Evolutionary conservation across 176 grass and related monocot genomes (phyloP).

Genomic region (Echinochloa phyllopogon): DNA sequence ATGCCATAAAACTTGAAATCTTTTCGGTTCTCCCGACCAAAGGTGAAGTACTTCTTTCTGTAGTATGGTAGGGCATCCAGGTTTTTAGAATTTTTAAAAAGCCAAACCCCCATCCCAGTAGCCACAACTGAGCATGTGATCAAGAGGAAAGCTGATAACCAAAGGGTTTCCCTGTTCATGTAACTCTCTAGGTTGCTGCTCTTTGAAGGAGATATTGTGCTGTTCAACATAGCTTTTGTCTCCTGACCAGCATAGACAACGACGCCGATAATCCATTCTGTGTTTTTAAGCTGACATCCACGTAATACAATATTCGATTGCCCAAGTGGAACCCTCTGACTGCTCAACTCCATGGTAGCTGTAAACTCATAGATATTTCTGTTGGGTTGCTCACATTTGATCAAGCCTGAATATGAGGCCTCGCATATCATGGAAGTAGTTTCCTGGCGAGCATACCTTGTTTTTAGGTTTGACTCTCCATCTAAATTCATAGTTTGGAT

Average conservation of each 20-base stretch:
- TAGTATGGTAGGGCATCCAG: slow-evolving; percentile 92
- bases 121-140: slow-evolving; percentile 95
- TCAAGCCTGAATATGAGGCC: slow-evolving; percentile 67
- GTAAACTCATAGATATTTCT: slow-evolving; percentile 99
- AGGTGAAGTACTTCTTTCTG: slow-evolving; percentile 86
- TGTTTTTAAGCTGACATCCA: slow-evolving; percentile 98
- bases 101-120: slow-evolving; percentile 96
- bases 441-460: slow-evolving; percentile 98
- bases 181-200: slow-evolving; percentile 96
- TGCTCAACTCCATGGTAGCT: slow-evolving; percentile 91
- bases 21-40: slow-evolving; percentile 80
- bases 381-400: slow-evolving; percentile 95
- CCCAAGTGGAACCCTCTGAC: slow-evolving; percentile 82
- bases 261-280: slow-evolving; percentile 88
- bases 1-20: slow-evolving; percentile 94
- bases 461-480: slow-evolving; percentile 98
- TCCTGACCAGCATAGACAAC: slow-evolving; percentile 99
- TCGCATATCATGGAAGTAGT: slow-evolving; percentile 65
- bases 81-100: slow-evolving; percentile 76
- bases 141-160: slow-evolving; percentile 96
- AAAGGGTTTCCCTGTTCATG: slow-evolving; percentile 99
- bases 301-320: slow-evolving; percentile 96
- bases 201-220: slow-evolving; percentile 95
- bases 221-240: slow-evolving; percentile 99
- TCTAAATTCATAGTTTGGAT: slow-evolving; percentile 99